Evolutionary conservation across 148 eudicot genomes (phyloP).

Genomic region (Rhododendron ovatum): DNA sequence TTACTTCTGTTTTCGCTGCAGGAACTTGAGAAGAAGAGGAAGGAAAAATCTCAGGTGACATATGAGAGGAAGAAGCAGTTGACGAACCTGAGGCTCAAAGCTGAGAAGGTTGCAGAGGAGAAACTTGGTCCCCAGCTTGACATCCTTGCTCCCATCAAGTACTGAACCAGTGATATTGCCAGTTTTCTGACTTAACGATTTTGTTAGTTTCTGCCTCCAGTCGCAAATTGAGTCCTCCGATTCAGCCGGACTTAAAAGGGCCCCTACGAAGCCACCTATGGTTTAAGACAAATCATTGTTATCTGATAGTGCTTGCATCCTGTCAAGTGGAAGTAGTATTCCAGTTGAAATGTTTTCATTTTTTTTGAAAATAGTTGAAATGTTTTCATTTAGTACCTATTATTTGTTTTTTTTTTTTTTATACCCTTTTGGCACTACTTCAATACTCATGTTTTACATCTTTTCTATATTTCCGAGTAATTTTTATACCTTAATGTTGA

Average conservation of each 20-base stretch:
- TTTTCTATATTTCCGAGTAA: not conserved
- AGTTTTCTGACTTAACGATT: not conserved
- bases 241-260: too few species aligned
- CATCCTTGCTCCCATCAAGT: constrained; percentile 48
- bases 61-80: constrained; percentile 61
- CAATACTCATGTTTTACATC: not conserved
- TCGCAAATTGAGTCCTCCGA: too few species aligned
- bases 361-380: not conserved
- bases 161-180: constrained; percentile 11
- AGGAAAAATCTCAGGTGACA: constrained; percentile 39
- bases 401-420: too few species aligned
- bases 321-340: not conserved
- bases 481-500: not conserved
- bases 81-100: constrained; percentile 43
- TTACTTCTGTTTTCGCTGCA: constrained; percentile 3
- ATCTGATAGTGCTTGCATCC: too few species aligned
- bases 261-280: too few species aligned
- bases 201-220: not conserved
- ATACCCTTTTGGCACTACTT: not conserved
- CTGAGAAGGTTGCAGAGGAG: constrained; percentile 53
- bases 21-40: constrained; percentile 67
- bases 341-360: not conserved
- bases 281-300: too few species aligned
- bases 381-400: not conserved
- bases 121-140: constrained; percentile 60